Evolutionary conservation across 768 basidiomycete species (phyloP).

Genomic region (Macrolepiota fuliginosa): DNA sequence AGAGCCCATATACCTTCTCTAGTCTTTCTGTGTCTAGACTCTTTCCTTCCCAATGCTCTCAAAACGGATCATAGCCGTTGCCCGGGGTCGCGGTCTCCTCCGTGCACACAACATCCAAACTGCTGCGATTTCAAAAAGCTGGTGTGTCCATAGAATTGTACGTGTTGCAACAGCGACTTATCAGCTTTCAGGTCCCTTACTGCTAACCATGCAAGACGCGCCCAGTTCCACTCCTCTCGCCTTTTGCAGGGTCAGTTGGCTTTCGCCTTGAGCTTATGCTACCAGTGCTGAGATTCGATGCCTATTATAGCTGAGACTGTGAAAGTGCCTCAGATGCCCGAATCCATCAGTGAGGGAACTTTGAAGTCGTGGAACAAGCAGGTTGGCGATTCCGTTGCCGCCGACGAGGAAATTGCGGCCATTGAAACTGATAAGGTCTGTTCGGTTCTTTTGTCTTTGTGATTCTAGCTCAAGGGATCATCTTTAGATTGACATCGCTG

Average conservation of each 20-base stretch:
- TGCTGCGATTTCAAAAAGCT: conserved; percentile 22
- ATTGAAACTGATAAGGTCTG: conserved; percentile 98
- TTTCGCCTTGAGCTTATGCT: background rate
- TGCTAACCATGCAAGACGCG: conserved; percentile 43
- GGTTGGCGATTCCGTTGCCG: conserved; percentile 86
- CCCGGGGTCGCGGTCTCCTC: conserved; percentile 55
- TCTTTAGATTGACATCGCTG: conserved; percentile 89
- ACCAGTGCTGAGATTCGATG: background rate
- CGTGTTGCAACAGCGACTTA: conserved; percentile 6
- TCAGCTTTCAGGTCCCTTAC: conserved; percentile 41
- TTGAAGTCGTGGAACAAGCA: conserved; percentile 93
- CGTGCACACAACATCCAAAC: conserved; percentile 31
- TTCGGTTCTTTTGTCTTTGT: conserved; percentile 5
- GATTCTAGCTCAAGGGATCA: background rate
- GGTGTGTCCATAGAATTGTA: conserved; percentile 9
- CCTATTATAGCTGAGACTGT: conserved; percentile 70
- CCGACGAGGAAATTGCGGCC: conserved; percentile 94
- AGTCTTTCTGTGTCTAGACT: background rate
- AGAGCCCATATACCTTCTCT: background rate
- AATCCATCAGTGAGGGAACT: conserved; percentile 97
- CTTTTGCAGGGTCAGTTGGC: conserved; percentile 62
- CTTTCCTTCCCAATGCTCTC: conserved; percentile 52
- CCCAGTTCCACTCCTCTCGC: conserved; percentile 69
- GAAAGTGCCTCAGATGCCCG: conserved; percentile 97
- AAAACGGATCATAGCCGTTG: conserved; percentile 63